phyloP scores from a whole-genome alignment of 352 stramenopile genomes.

The Blastocystis sp. region DNA sequence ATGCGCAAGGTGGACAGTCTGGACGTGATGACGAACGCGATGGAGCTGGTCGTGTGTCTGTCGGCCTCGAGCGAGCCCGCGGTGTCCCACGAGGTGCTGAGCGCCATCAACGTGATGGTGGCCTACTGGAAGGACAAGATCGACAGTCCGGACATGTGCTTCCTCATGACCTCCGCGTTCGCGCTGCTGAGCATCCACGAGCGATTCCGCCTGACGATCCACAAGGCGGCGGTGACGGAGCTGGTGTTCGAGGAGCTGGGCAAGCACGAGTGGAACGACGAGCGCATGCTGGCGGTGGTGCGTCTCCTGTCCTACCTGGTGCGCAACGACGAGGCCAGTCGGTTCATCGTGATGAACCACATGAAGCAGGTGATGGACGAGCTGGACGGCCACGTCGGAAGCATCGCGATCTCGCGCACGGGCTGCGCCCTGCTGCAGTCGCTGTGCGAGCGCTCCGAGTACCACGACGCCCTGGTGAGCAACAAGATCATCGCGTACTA shows the following conservation, averaged over 20 bases:
- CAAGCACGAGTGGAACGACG: slow-evolving; percentile 27
- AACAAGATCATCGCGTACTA: slow-evolving; percentile 54
- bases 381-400: slow-evolving; percentile 28
- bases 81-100: neutral
- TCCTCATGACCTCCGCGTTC: slow-evolving; percentile 9
- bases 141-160: slow-evolving; percentile 22
- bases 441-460: slow-evolving; percentile 34
- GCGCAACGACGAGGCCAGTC: slow-evolving; percentile 10
- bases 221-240: slow-evolving; percentile 9
- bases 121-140: slow-evolving; percentile 2
- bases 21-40: slow-evolving; percentile 18
- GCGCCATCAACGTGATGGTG: slow-evolving; percentile 2
- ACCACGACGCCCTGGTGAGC: slow-evolving; percentile 16
- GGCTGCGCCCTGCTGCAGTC: slow-evolving; percentile 43
- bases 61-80: slow-evolving; percentile 25
- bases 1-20: neutral
- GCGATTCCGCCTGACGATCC: neutral
- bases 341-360: slow-evolving; percentile 34
- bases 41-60: slow-evolving; percentile 59
- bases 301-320: slow-evolving; percentile 32
- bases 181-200: slow-evolving; percentile 26
- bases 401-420: slow-evolving; percentile 15
- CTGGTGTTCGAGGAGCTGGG: slow-evolving; percentile 51
- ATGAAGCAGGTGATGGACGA: slow-evolving; percentile 37
- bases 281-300: slow-evolving; percentile 23